Evolutionary conservation across 768 basidiomycete genomes (phyloP), one percentile per base, ranked within the genome.

Genomic region (Pisolithus albus): DNA sequence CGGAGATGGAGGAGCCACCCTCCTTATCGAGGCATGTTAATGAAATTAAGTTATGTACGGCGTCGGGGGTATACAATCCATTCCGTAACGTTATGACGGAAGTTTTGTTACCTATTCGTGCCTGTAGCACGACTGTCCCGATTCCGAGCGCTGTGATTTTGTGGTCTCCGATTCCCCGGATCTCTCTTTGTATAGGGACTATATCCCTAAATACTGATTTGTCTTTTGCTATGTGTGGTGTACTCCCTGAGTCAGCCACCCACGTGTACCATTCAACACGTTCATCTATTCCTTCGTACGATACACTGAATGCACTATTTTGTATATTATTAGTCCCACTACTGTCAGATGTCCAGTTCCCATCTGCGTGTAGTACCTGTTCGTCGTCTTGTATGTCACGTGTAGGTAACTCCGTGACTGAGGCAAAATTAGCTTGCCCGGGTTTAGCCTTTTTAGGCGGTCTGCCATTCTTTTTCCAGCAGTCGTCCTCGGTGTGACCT

Each of bases 21-120:
- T 34, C 19, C 4, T 3, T 2, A 18, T 52, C 47, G 0, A 52
- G 15, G 1, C 38, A 7, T 1, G 18, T 36, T 0, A 56, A 23
- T 1, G 54, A 56, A 0, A 52, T 1, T n/a, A 56, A 13, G 16
- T 56, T 56, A 19, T 52, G 26, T 4, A 7, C 13, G 2, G 54
- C 51, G 6, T 36, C 34, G 3, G 54, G 54, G 1, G 46, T 43
- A n/a, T 52, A 7, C 3, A 51, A 19, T 2, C 28, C 28, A 3
- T 51, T n/a, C 4, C 0, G 3, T 36, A 44, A 16, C 16, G n/a
- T 16, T 1, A 40, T 18, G 13, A 40, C 21, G n/a, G n/a, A 40
- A 40, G 39, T 40, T 8, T 18, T 23, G 4, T 23, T 23, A 23
- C 21, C 21, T 23, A 23, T 23, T 23, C 21, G 4, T 23, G 21